Base-by-base conservation (phyloP, 768 basidiomycete species). In the Lactarius deliciosus region DNA sequence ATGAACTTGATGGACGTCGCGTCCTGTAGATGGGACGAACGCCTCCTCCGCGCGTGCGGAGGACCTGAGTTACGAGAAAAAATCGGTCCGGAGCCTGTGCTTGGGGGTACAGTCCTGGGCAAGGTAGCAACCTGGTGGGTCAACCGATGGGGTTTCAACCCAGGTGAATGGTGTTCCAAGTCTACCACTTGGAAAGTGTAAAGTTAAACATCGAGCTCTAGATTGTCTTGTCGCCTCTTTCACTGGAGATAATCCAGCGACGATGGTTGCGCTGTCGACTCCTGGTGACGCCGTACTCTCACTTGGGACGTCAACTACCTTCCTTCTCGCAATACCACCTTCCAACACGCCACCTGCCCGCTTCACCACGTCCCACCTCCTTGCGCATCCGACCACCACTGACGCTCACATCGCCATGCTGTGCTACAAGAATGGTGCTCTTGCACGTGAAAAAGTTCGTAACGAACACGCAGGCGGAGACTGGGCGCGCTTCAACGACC, bases 201-300 rank as follows among this genome's bases (percentile, higher is more conserved):
- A 47, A 5, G 58, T 47, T 50, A 25, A 58, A 54, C 15, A n/a
- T 5, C 28, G 13, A 59, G 30, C 41, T 53, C 5, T 61, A 88
- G 92, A 88, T 15, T 95, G 92, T 73, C 79, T 86, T 54, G 82
- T 96, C 59, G 88, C 89, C 3, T 90, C 92, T 0, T 93, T 94
- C 74, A 94, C 92, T 0, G 94, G 94, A 4, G 94, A 96, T 74
- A 96, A 96, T 75, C 90, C 92, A 7, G 90, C 91, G 4, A 91
- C 92, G 15, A 86, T 94, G 61, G 83, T 91, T 60, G 85, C 87
- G 0, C 79, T 91, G 36, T 87, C 87, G 34, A 84, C 85, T 16
- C 87, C 90, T 1, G 90, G 90, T 59, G 92, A 95, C 72, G 93
- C 91, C 22, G 79, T 95, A 22, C 83, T 95, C 32, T 94, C 92